Conservation (phyloP, 1,139 yeast species). For the Lodderomyces jiufengensis region DNA sequence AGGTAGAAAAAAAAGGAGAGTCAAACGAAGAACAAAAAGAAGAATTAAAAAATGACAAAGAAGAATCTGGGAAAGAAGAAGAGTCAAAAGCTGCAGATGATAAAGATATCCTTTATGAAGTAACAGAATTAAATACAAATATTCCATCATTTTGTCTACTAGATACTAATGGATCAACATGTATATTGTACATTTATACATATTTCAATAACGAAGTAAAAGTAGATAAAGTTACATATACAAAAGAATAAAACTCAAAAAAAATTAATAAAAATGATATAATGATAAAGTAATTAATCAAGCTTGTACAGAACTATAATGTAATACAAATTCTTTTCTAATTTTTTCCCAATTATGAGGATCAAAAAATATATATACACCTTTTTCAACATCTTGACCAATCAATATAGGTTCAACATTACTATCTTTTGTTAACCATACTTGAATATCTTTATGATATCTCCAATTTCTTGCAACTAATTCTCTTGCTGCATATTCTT, state of each 20-base stretch:
- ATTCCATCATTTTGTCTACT: constrained; percentile 88
- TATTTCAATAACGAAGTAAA: constrained; percentile 78
- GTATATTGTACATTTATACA: constrained; percentile 84
- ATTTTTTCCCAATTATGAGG: constrained; percentile 96
- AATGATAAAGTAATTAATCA: constrained; percentile 54
- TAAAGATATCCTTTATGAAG: constrained; percentile 13
- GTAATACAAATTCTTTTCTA: constrained; percentile 73
- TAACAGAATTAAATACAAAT: constrained; percentile 21
- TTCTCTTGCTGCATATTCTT: constrained; percentile 91
- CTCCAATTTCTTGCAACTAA: constrained; percentile 92
- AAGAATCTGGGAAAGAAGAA: constrained; percentile 9
- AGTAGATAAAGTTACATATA: constrained; percentile 84
- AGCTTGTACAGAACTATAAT: constrained; percentile 54
- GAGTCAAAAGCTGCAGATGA: constrained; percentile 10
- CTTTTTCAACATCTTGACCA: constrained; percentile 84
- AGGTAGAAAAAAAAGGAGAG: constrained; percentile 13
- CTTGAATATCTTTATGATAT: constrained; percentile 90
- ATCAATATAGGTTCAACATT: constrained; percentile 85
- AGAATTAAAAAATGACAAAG: constrained; percentile 1
- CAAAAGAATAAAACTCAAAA: constrained; percentile 60
- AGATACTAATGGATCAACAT: constrained; percentile 73
- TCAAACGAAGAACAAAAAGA: constrained; percentile 3
- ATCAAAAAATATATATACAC: constrained; percentile 94
- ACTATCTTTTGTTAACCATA: constrained; percentile 95
- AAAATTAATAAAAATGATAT: constrained; percentile 86